These are phyloP conservation scores for Aplosporella prunicola DNA, from an alignment of 2,329 filamentous ascomycete genomes.

Conservation along the genomic window DNA sequence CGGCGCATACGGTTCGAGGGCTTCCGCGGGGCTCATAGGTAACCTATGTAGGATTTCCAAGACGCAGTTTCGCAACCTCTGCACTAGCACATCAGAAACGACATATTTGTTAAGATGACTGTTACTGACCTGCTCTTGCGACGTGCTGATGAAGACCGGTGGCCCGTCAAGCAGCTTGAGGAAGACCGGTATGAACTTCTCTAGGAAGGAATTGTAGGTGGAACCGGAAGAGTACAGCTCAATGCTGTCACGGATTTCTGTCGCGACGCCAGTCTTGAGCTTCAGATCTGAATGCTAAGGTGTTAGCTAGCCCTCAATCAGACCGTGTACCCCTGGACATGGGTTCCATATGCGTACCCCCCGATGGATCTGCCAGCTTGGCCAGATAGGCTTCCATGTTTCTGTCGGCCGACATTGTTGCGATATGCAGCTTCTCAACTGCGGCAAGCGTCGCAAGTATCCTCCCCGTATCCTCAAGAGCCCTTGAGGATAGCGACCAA, in stretches of 20 bases:
- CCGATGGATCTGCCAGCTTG: conserved; percentile 36
- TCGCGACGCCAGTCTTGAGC: conserved; percentile 70
- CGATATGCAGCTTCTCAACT: conserved; percentile 7
- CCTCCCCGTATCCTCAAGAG: background rate
- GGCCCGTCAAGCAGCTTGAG: conserved; percentile 73
- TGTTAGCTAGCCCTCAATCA: conserved; percentile 1
- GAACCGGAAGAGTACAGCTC: conserved; percentile 75
- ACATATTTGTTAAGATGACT: too few species aligned
- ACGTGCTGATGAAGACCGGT: conserved; percentile 85
- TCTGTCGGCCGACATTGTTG: conserved; percentile 28
- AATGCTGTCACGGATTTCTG: conserved; percentile 80
- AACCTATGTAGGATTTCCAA: conserved; percentile 92
- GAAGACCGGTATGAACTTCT: conserved; percentile 83
- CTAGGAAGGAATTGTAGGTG: conserved; percentile 71
- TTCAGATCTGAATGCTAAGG: conserved; percentile 57
- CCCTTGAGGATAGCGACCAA: too few species aligned
- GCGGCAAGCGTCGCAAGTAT: background rate
- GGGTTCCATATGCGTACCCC: conserved; percentile 20
- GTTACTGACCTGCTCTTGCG: conserved; percentile 67
- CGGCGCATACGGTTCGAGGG: conserved; percentile 77
- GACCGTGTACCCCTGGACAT: background rate
- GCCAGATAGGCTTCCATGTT: conserved; percentile 38
- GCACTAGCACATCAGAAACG: conserved; percentile 1
- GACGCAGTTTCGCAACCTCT: conserved; percentile 79
- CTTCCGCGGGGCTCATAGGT: conserved; percentile 63